Evolutionary conservation across 164 flowering plant genomes (phyloP), one percentile per base, ranked within the genome.

Genomic region (Euptelea pleiosperma): DNA sequence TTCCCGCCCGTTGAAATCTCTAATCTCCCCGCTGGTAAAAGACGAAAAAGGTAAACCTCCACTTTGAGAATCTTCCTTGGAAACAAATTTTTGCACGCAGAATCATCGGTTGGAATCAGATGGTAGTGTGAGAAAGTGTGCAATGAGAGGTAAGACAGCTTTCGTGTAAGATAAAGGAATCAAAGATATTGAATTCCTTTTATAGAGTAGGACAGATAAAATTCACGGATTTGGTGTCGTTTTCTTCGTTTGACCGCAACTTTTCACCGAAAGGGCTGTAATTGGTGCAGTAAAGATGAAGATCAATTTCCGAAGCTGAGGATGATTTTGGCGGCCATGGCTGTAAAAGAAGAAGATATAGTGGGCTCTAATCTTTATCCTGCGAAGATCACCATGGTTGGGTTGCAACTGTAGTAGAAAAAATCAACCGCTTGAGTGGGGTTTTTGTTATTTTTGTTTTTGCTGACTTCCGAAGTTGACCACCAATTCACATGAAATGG

Each of bases 41-140:
- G n/a, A n/a, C n/a, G n/a, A n/a, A n/a, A n/a, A n/a, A n/a, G n/a
- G n/a, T n/a, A n/a, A n/a, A n/a, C 78, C 42, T 70, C n/a, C n/a
- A n/a, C n/a, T n/a, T n/a, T n/a, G n/a, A n/a, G n/a, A n/a, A n/a
- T n/a, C n/a, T n/a, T n/a, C 44, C 88, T 73, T 0, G 96, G 93
- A n/a, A 81, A 52, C 80, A 92, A 67, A 64, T 43, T 69, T 3
- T 74, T 7, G 96, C 91, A 89, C 2, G 79, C 77, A 5, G 80
- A 70, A 3, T 89, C 93, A 71, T 89, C 98, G 1, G 87, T 87
- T 0, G 82, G 96, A 2, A 61, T 87, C 63, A 86, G 47, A 70
- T 89, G 96, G 58, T 85, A 76, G 41, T 82, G 75, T 0, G 80
- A 66, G 28, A 77, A 11, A 10, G 86, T 75, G 48, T 93, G 91